phyloP scores from a whole-genome alignment of 345 rosid genomes.

The Brassica nigra region DNA sequence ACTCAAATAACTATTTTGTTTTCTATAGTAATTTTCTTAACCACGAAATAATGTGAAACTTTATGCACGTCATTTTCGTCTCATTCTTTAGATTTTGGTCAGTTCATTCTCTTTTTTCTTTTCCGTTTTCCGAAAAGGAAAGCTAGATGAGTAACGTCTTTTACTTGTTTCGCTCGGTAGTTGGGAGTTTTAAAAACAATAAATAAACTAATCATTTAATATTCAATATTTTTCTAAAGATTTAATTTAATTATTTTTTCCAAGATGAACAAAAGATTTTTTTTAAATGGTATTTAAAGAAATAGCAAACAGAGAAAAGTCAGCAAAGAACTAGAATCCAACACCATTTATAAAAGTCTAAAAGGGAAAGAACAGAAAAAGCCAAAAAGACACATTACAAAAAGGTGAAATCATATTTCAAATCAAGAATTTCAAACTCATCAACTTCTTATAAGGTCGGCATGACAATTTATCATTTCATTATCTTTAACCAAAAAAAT shows the following conservation, averaged over 20 bases:
- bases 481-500: background rate
- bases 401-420: constrained; percentile 7
- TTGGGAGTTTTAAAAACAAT: background rate
- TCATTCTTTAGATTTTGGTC: constrained; percentile 34
- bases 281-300: background rate
- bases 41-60: constrained; percentile 30
- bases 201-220: background rate
- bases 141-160: constrained; percentile 37
- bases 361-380: constrained; percentile 25
- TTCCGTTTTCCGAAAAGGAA: constrained; percentile 11
- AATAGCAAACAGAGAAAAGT: constrained; percentile 27
- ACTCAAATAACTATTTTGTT: constrained; percentile 5
- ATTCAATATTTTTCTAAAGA: background rate
- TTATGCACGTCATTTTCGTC: constrained; percentile 38
- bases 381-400: constrained; percentile 28
- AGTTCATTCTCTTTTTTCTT: constrained; percentile 34
- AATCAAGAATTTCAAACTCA: constrained; percentile 1
- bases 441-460: background rate
- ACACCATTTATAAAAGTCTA: constrained; percentile 27
- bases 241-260: background rate
- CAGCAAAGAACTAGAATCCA: constrained; percentile 22
- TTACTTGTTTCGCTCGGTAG: constrained; percentile 8
- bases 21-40: background rate
- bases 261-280: background rate
- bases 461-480: constrained; percentile 7